A percentile compares a stretch with the other conserved stretches of the same genome.
phyloP scores from a whole-genome alignment of 306 rosid genomes.

The Myrica gale region DNA sequence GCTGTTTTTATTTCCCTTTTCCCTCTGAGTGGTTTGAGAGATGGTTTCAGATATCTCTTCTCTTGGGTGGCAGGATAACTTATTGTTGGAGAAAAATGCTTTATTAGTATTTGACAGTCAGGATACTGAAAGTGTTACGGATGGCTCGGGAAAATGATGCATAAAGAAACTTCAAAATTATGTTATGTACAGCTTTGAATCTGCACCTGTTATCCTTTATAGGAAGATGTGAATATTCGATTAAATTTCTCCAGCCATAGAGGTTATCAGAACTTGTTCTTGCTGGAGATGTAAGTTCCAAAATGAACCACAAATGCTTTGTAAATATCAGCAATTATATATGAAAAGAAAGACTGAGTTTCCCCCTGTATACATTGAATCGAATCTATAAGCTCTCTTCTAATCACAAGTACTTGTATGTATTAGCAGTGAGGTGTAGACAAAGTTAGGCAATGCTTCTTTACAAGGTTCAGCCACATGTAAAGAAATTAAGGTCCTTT shows the following conservation, averaged over 20 bases:
- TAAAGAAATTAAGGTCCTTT: not conserved
- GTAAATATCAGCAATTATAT: slow-evolving; percentile 25
- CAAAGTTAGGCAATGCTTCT: not conserved
- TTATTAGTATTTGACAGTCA: not conserved
- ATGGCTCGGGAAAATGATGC: slow-evolving; percentile 20
- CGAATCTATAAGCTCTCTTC: not conserved
- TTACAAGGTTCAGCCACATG: not conserved
- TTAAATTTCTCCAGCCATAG: slow-evolving; percentile 17
- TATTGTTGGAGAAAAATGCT: slow-evolving; percentile 31
- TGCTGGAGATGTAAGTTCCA: slow-evolving; percentile 7
- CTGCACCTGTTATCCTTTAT: slow-evolving; percentile 25
- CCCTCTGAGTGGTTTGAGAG: not conserved
- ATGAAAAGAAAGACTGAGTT: slow-evolving; percentile 26
- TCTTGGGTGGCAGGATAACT: slow-evolving; percentile 26
- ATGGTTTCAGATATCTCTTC: slow-evolving; percentile 8
- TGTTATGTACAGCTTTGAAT: slow-evolving; percentile 45
- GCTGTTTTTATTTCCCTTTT: not conserved
- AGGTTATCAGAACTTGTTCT: slow-evolving; percentile 2
- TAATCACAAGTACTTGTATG: not conserved
- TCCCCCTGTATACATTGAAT: not conserved
- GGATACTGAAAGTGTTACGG: slow-evolving; percentile 15
- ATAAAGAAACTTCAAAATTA: slow-evolving; percentile 26
- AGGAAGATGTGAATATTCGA: slow-evolving; percentile 35
- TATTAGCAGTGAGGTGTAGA: not conserved
- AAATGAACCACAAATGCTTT: slow-evolving; percentile 10